These are phyloP conservation scores for Salvia hispanica DNA, from an alignment of 257 asterid genomes.

Conservation along the genomic window DNA sequence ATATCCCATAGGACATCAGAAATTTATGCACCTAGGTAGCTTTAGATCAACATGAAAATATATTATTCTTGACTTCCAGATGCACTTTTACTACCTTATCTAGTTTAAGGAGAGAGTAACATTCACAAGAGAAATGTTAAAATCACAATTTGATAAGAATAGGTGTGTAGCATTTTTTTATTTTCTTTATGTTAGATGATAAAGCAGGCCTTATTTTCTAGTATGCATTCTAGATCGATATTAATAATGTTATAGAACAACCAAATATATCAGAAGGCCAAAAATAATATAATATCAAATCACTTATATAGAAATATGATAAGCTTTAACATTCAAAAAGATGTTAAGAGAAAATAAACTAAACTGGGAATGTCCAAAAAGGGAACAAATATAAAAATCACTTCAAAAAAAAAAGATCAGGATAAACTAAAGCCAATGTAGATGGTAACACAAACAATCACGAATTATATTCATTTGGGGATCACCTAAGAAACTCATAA, in stretches of 20 bases:
- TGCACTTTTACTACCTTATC: neutral
- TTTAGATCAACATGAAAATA: neutral
- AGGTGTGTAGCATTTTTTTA: neutral
- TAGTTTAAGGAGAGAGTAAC: neutral
- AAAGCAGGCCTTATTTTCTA: slow-evolving; percentile 10
- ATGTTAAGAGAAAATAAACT: neutral
- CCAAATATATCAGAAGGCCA: slow-evolving; percentile 3
- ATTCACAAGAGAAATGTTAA: neutral
- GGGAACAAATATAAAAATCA: slow-evolving; percentile 10
- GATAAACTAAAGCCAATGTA: neutral
- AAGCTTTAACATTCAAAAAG: neutral
- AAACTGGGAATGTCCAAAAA: neutral
- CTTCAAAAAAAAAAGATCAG: slow-evolving; percentile 6
- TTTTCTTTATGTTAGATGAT: neutral
- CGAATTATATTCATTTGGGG: slow-evolving; percentile 1
- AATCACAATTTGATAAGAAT: slow-evolving; percentile 8
- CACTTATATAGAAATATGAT: neutral
- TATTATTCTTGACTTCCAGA: neutral
- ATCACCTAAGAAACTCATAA: neutral
- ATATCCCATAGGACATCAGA: too few species aligned
- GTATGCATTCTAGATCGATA: neutral
- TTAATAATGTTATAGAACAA: neutral
- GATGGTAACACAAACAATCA: slow-evolving; percentile 11
- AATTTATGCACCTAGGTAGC: neutral
- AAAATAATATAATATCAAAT: neutral